phyloP scores from a whole-genome alignment of 75 land plant genomes.

The Pinus tabuliformis region DNA sequence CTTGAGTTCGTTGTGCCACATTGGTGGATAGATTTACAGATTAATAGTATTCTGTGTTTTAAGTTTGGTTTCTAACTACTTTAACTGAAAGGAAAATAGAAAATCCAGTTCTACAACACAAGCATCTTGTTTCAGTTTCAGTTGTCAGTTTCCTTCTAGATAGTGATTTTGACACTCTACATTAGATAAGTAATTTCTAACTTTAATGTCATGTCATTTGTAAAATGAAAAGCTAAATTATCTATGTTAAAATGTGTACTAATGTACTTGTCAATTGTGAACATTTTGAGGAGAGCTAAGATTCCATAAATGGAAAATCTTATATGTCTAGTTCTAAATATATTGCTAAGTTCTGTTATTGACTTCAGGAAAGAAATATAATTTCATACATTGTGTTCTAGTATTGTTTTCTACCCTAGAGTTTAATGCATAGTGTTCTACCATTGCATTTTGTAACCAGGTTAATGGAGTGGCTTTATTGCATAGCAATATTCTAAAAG shows the following conservation, averaged over 20 bases:
- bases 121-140: neutral
- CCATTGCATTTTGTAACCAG: conserved; percentile 27
- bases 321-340: neutral
- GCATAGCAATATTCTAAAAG: conserved; percentile 80
- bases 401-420: neutral
- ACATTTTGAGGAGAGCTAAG: neutral
- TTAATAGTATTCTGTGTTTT: too few species aligned
- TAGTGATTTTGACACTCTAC: neutral
- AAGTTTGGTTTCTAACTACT: too few species aligned
- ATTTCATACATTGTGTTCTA: neutral
- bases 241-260: neutral
- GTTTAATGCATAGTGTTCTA: neutral
- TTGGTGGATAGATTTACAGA: neutral
- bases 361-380: neutral
- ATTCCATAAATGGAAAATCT: neutral
- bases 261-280: neutral
- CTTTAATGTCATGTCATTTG: neutral
- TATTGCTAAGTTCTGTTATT: neutral
- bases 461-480: conserved; percentile 98
- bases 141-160: neutral
- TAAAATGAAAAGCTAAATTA: too few species aligned
- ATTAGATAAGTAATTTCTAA: neutral
- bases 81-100: neutral
- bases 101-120: neutral
- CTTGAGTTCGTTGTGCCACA: neutral